Evolutionary conservation across 768 basidiomycete species (phyloP).

Genomic region (Termitomyces sp.): DNA sequence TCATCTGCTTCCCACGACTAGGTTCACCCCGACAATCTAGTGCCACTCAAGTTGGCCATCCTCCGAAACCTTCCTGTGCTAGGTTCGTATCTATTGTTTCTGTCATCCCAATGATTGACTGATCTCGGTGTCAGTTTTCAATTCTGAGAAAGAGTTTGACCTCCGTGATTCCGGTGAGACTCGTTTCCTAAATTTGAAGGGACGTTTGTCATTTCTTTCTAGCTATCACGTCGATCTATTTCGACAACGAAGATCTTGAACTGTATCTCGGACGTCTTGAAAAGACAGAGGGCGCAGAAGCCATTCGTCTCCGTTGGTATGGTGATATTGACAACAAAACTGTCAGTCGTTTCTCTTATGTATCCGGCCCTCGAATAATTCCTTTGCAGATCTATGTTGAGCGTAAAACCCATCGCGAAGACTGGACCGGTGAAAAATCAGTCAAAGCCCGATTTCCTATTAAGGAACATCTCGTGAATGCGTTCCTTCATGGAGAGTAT

Average conservation of each 20-base stretch:
- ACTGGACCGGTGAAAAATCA: constrained; percentile 99
- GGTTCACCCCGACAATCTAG: constrained; percentile 92
- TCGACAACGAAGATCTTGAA: constrained; percentile 93
- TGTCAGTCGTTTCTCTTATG: constrained; percentile 33
- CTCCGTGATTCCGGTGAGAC: constrained; percentile 66
- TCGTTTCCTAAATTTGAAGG: neutral
- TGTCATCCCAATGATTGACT: neutral
- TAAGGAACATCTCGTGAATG: constrained; percentile 90
- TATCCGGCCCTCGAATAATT: neutral
- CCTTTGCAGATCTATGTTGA: constrained; percentile 70
- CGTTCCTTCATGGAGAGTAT: constrained; percentile 85
- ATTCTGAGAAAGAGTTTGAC: constrained; percentile 90
- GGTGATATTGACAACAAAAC: constrained; percentile 81
- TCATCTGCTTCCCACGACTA: constrained; percentile 8
- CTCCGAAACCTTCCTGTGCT: constrained; percentile 90
- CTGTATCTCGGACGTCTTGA: constrained; percentile 95
- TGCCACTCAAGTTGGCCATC: constrained; percentile 90
- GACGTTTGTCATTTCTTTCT: neutral
- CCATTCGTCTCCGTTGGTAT: constrained; percentile 95
- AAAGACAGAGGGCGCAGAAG: constrained; percentile 98
- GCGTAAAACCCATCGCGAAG: constrained; percentile 91
- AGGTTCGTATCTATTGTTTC: constrained; percentile 37
- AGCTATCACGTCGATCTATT: constrained; percentile 97
- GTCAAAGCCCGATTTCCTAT: constrained; percentile 96
- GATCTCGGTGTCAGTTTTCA: constrained; percentile 59